Base-by-base conservation (phyloP, 129 eudicot genomes). In the Chrysanthemum lavandulifolium region DNA sequence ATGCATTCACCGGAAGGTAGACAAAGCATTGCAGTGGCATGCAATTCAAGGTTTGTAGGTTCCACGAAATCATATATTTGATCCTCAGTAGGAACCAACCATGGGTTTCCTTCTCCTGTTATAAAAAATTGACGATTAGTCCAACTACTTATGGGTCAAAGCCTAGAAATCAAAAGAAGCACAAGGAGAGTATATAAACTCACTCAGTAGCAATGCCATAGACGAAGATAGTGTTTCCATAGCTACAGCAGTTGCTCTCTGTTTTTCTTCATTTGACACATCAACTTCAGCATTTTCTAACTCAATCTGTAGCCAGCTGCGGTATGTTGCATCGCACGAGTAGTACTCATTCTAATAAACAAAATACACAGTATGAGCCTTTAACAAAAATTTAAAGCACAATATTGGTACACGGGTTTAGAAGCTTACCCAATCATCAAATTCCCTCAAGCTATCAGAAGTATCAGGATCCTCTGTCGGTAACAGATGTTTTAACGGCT, bases 321-420 rank as follows among this genome's bases (percentile, higher is more conserved):
- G 96, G 76, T 94, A 94, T 12, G 84, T 90, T 74, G 97, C 99
- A 84, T 94, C 99, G 62, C 96, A 94, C n/a, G 99, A 90, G 84
- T 86, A 94, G 83, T 87, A 94, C 76, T 90, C 97, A 27, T 91
- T 87, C 99, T 94, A 75, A 33, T 78, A 47, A 77, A 82, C 11
- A 60, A 65, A 5, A 47, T 16, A 70, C 15, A 73, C 14, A 11
- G 45, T 27, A 65, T 23, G 11, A 29, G 47, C 50, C 52, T 53
- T 63, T 10, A 57, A 15, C 36, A 61, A 27, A 73, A 73, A 57
- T 67, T 56, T 48, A 66, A 50, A 49, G 9, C 70, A 43, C 66
- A 59, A 56, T 75, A 16, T 43, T 13, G 13, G 69, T 55, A 66
- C 10, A 57, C n/a, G 53, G 53, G 13, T 61, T 67, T 7, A 64